These are phyloP conservation scores for Kluyveromyces nonfermentans DNA, from an alignment of 805 yeast species.

Conservation along the genomic window DNA sequence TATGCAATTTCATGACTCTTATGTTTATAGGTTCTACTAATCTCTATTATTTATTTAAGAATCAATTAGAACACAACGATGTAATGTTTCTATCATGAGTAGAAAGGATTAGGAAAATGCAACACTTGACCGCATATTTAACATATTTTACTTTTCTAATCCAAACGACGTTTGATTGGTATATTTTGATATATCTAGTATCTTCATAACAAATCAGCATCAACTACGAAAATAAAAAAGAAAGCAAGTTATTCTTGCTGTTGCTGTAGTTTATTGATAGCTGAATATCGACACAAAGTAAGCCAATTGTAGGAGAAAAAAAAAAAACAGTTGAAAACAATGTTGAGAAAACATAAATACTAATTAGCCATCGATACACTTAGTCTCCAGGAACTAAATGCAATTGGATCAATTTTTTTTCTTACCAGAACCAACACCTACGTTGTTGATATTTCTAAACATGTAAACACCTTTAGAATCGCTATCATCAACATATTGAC, in stretches of 20 bases:
- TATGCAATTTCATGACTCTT: background rate
- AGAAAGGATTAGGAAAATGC: too few species aligned
- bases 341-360: background rate
- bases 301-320: background rate
- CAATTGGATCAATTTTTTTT: conserved; percentile 1
- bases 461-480: conserved; percentile 47
- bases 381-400: background rate
- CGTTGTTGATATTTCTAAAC: conserved; percentile 64
- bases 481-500: conserved; percentile 69
- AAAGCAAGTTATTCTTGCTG: too few species aligned
- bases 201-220: too few species aligned
- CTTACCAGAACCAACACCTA: conserved; percentile 33
- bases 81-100: too few species aligned
- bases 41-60: background rate
- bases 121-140: too few species aligned
- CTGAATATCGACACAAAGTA: background rate
- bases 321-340: too few species aligned
- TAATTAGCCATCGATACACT: background rate
- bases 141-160: too few species aligned
- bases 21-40: background rate
- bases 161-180: too few species aligned
- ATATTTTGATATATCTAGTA: too few species aligned
- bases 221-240: too few species aligned
- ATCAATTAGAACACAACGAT: background rate
- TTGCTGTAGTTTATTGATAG: too few species aligned